Evolutionary conservation across 768 basidiomycete species (phyloP).

Genomic region (Udeniomyces megalosporus): DNA sequence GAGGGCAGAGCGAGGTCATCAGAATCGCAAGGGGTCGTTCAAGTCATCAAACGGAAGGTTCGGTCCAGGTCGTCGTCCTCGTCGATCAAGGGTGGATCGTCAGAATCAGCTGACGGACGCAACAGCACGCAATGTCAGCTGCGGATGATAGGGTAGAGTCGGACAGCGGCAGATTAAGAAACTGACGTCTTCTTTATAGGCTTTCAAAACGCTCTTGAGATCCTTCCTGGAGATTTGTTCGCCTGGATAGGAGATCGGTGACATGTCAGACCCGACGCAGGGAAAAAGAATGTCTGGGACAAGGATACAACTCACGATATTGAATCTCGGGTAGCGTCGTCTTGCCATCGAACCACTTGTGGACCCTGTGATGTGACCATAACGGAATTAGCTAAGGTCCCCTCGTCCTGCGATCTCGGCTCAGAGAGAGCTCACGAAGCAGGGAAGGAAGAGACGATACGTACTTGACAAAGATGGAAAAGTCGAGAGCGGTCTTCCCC

Average conservation of each 20-base stretch:
- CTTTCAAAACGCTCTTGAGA: not conserved
- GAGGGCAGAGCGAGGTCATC: no score
- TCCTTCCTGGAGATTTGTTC: slow-evolving; percentile 2
- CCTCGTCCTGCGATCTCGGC: not conserved
- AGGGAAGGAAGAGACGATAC: not conserved
- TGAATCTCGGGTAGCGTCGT: slow-evolving; percentile 84
- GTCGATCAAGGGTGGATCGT: no score
- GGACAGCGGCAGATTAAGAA: not conserved
- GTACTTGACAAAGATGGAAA: not conserved
- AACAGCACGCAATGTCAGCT: no score
- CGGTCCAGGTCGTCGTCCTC: no score
- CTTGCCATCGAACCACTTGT: slow-evolving; percentile 86
- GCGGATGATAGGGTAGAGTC: no score
- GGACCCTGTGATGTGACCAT: slow-evolving; percentile 41
- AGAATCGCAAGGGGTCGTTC: no score
- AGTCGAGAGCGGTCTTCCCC: not conserved
- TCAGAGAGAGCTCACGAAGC: not conserved
- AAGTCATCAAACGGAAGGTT: no score
- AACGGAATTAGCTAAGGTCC: not conserved
- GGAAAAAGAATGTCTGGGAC: no score
- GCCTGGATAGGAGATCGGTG: not conserved
- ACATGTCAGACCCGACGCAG: no score
- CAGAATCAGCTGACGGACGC: no score
- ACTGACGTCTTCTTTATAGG: slow-evolving; percentile 8
- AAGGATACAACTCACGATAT: slow-evolving; percentile 33